Evolutionary conservation across 2,329 filamentous ascomycete species (phyloP).

Genomic region (Penicillium concentricum): DNA sequence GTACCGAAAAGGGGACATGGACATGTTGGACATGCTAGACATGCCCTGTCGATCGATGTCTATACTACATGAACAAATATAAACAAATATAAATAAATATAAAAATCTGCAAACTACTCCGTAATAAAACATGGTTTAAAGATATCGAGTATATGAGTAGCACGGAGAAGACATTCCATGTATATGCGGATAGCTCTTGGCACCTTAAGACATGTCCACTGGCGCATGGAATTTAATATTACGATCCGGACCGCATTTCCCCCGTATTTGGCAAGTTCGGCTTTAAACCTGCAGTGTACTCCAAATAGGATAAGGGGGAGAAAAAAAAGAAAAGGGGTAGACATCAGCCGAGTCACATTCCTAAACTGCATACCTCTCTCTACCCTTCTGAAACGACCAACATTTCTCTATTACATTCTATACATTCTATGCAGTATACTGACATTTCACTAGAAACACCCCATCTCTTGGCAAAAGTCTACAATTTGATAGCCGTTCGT

Average conservation of each 20-base stretch:
- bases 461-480: not conserved
- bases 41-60: slow-evolving; percentile 17
- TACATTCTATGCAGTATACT: not conserved
- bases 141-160: not conserved
- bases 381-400: not conserved
- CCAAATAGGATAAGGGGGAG: not conserved
- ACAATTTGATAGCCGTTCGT: not conserved
- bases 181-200: not conserved
- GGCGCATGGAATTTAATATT: slow-evolving; percentile 7
- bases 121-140: not conserved
- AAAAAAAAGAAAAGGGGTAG: not conserved
- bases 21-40: no score
- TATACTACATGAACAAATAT: not conserved
- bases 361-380: slow-evolving; percentile 5
- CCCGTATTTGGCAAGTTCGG: slow-evolving; percentile 3
- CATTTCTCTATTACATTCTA: not conserved
- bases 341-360: slow-evolving; percentile 10
- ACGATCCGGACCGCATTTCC: slow-evolving; percentile 8
- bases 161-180: no score
- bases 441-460: not conserved
- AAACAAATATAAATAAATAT: no score
- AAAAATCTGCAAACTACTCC: no score
- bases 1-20: not conserved
- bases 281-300: not conserved
- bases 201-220: not conserved